Evolutionary conservation across 148 eudicot species (phyloP).

Genomic region (Camellia lanceoleosa): DNA sequence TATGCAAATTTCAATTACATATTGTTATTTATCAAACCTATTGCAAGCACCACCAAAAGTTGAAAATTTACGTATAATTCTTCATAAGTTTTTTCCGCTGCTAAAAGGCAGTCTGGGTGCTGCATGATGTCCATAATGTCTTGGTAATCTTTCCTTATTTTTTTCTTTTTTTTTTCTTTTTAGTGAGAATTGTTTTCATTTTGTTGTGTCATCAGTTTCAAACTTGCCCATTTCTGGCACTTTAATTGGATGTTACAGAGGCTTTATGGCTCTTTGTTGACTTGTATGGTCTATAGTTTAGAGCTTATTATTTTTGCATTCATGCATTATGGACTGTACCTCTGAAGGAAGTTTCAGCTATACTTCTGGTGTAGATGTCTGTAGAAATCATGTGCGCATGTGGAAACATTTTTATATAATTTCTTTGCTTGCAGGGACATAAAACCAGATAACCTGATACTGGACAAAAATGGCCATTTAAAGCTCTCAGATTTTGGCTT

Average conservation of each 20-base stretch:
- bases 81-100: not conserved
- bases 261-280: not conserved
- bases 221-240: conserved; percentile 8
- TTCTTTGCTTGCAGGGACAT: conserved; percentile 50
- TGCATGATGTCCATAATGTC: not conserved
- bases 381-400: not conserved
- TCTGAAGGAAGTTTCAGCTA: conserved; percentile 1
- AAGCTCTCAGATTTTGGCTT: conserved; percentile 82
- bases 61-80: not conserved
- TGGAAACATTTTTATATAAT: not conserved
- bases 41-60: not conserved
- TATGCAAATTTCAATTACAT: not conserved
- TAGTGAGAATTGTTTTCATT: conserved; percentile 5
- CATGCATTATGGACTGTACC: not conserved
- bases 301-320: not conserved
- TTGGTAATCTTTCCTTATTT: conserved; percentile 2
- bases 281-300: not conserved
- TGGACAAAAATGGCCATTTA: conserved; percentile 68
- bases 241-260: not conserved
- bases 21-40: not conserved
- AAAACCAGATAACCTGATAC: conserved; percentile 71
- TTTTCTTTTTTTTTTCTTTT: not conserved
- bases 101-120: not conserved
- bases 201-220: not conserved
- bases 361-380: not conserved